Percentiles rank a stretch among this genome's conserved stretches.
Evolutionary conservation across 129 eudicot genomes (phyloP).

Genomic region (Arctium minus): DNA sequence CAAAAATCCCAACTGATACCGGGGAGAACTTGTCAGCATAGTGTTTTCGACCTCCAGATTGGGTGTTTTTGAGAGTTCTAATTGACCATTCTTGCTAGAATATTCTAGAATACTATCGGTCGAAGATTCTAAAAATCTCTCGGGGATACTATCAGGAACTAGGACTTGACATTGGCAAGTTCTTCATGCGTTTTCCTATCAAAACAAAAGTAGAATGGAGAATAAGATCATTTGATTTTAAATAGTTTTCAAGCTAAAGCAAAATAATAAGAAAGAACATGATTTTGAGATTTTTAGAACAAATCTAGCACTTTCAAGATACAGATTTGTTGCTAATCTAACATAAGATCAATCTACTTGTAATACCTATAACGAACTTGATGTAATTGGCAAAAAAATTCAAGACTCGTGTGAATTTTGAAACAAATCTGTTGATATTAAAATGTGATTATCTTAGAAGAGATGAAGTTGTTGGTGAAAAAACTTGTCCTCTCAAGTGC

Average conservation of each 20-base stretch:
- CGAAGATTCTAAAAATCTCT: background rate
- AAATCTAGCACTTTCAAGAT: background rate
- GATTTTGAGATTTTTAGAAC: background rate
- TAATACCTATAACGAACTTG: background rate
- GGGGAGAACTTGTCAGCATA: slow-evolving; percentile 28
- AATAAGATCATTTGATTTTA: background rate
- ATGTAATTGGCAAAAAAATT: background rate
- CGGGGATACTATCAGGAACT: background rate
- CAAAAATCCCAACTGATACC: slow-evolving; percentile 25
- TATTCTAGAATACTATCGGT: slow-evolving; percentile 7
- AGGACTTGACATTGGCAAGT: slow-evolving; percentile 9
- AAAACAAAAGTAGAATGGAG: background rate
- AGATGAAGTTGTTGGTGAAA: no score
- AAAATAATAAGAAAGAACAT: no score
- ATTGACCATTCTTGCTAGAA: slow-evolving; percentile 13
- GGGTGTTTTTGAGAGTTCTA: slow-evolving; percentile 18
- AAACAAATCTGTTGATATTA: background rate
- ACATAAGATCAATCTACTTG: background rate
- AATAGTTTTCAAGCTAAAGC: background rate
- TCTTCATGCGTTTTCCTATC: slow-evolving; percentile 19
- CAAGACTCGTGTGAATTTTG: background rate
- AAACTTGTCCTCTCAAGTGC: slow-evolving; percentile 32
- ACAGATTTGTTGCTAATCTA: background rate
- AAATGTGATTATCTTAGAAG: no score
- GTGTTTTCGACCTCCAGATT: slow-evolving; percentile 8